Evolutionary conservation across 371 early-diverging fungal genomes (phyloP).

Genomic region (Mortierella sp.): DNA sequence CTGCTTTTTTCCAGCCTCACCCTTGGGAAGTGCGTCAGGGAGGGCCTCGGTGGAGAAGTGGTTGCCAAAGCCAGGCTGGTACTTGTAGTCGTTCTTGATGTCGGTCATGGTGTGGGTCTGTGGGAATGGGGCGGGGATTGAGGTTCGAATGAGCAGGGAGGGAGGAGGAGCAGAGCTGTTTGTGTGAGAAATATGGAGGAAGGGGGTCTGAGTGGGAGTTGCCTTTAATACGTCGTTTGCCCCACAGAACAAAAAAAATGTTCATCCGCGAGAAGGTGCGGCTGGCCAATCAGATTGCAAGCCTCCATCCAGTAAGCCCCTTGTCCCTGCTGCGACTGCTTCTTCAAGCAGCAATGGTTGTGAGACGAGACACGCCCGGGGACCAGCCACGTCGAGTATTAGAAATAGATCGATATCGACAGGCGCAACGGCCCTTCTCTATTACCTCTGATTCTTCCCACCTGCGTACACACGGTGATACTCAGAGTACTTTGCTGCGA

Average conservation of each 20-base stretch:
- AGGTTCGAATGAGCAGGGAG: constrained; percentile 4
- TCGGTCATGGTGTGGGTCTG: constrained; percentile 25
- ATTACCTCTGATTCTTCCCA: too few relatives aligned
- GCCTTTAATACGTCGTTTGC: not conserved
- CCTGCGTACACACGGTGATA: too few relatives aligned
- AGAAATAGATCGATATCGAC: too few relatives aligned
- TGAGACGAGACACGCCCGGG: too few relatives aligned
- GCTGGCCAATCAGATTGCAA: not conserved
- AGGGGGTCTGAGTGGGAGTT: not conserved
- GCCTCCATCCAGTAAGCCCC: too few relatives aligned
- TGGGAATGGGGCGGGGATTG: not conserved
- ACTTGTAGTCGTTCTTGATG: constrained; percentile 63
- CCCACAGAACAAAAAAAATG: too few relatives aligned
- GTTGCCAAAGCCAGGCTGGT: constrained; percentile 83
- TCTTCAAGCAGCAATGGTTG: too few relatives aligned
- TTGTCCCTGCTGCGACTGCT: too few relatives aligned
- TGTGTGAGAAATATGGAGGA: not conserved
- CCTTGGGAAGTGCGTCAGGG: constrained; percentile 87
- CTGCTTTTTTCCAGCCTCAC: constrained; percentile 41
- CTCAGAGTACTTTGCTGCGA: too few relatives aligned
- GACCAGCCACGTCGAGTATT: too few relatives aligned
- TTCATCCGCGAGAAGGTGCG: too few relatives aligned
- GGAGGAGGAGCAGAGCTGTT: not conserved
- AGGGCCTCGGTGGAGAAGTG: constrained; percentile 90
- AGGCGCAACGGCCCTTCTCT: too few relatives aligned